phyloP scores from a whole-genome alignment of 768 basidiomycete species.

The Lentinula guzmanii region DNA sequence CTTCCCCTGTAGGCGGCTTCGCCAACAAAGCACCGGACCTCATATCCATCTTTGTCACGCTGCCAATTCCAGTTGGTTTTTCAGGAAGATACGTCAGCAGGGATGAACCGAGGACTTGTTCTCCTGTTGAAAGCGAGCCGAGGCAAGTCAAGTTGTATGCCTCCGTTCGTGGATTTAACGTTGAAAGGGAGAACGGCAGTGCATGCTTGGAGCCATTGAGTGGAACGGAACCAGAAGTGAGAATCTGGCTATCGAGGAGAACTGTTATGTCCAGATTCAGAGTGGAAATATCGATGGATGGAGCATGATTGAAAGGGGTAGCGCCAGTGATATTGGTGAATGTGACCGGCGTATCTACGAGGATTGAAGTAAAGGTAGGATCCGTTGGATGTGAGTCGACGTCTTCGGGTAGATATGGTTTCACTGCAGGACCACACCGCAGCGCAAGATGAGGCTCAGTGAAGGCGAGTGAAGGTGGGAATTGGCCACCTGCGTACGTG shows the following conservation, averaged over 20 bases:
- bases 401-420: slow-evolving; percentile 57
- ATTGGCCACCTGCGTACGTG: slow-evolving; percentile 31
- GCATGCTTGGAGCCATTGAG: slow-evolving; percentile 46
- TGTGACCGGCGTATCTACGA: slow-evolving; percentile 48
- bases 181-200: slow-evolving; percentile 41
- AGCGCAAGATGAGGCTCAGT: slow-evolving; percentile 44
- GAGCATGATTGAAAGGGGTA: slow-evolving; percentile 28
- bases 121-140: slow-evolving; percentile 23
- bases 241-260: slow-evolving; percentile 34
- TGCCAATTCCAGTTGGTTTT: slow-evolving; percentile 38
- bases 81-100: slow-evolving; percentile 44
- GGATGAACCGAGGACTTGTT: slow-evolving; percentile 36
- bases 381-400: slow-evolving; percentile 17
- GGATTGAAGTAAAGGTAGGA: slow-evolving; percentile 33
- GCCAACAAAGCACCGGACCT: slow-evolving; percentile 53
- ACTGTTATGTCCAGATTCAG: slow-evolving; percentile 35
- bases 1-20: slow-evolving; percentile 42
- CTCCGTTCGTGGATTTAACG: slow-evolving; percentile 34
- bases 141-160: slow-evolving; percentile 33
- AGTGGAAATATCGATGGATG: slow-evolving; percentile 7
- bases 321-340: slow-evolving; percentile 43
- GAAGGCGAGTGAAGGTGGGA: slow-evolving; percentile 31
- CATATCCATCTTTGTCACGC: slow-evolving; percentile 60
- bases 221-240: slow-evolving; percentile 39
- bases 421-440: slow-evolving; percentile 52